These are phyloP conservation scores for Wickerhamiella alocasiicola DNA, from an alignment of 805 yeast species.

Conservation along the genomic window DNA sequence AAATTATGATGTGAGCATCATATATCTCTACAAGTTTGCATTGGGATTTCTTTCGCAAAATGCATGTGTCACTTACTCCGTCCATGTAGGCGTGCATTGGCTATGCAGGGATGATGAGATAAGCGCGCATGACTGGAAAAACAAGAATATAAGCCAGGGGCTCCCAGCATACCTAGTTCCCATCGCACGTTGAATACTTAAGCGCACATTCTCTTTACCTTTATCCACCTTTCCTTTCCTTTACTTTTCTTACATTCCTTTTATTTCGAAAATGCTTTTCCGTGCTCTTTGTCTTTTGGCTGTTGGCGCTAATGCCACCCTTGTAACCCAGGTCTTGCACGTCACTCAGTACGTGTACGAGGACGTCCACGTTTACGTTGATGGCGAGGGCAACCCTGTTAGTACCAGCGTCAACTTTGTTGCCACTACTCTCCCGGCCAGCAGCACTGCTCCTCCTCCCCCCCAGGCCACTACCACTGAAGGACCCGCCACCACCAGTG, in stretches of 20 bases:
- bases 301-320: conserved; percentile 16
- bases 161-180: not conserved
- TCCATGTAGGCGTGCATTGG: conserved; percentile 6
- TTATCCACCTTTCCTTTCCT: not conserved
- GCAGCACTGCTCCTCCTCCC: not conserved
- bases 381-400: conserved; percentile 18
- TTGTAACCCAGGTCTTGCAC: conserved; percentile 18
- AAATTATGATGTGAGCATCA: too few relatives aligned
- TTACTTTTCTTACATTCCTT: conserved; percentile 4
- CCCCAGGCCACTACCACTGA: conserved; percentile 8
- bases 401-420: conserved; percentile 14
- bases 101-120: conserved; percentile 8
- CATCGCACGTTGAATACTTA: too few relatives aligned
- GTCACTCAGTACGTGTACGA: conserved; percentile 20
- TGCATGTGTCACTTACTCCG: too few relatives aligned
- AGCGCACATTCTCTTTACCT: not conserved
- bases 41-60: too few relatives aligned
- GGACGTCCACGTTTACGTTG: conserved; percentile 20
- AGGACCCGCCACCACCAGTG: conserved; percentile 9
- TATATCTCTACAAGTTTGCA: too few relatives aligned
- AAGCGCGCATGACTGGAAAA: not conserved
- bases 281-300: conserved; percentile 9
- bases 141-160: conserved; percentile 7
- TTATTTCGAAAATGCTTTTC: conserved; percentile 5
- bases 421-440: conserved; percentile 10